Evolutionary conservation across 495 filamentous ascomycete species (phyloP), one percentile per base, ranked within the genome.

Genomic region (Daldinia childiae): DNA sequence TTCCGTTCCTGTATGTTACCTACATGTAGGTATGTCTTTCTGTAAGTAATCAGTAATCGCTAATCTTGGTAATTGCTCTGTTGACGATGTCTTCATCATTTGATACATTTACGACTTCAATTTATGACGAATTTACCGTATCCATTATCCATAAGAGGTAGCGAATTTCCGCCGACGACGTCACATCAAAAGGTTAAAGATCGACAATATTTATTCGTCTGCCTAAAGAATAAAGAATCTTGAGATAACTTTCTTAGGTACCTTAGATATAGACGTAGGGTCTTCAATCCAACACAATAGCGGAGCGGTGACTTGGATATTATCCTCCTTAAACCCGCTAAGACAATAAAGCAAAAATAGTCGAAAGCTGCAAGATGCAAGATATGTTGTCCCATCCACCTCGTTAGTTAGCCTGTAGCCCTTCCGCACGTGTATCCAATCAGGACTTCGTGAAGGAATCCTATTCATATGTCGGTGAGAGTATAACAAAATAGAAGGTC

Each of bases 401-500:
- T 71, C 36, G 39, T 52, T 50, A 45, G 55, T 41, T 30, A 32
- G 27, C 29, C 17, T 60, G 38, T 60, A 60, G 24, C 11, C 15
- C 21, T 29, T 48, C 38, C 38, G 57, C 36, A 60, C 57, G 38
- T 60, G 41, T 57, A 62, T 52, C 56, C 69, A 72, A 72, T 72
- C 60, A 57, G 39, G 24, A 8, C 14, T 19, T 32, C 3, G 6
- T 38, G 14, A 14, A 29, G 52, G 11, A 38, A 43, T 58, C 21
- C 36, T 64, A 65, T 69, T 43, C 21, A 68, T 58, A 62, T 73
- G 70, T 73, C 70, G 70, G 70, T 73, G 70, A 73, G 57, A 56
- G 24, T 54, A 65, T 32, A 57, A 29, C 11, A 32, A 12, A 17
- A 17, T 58, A 27, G 43, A 41, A 48, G 48, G 58, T 66, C 65